phyloP scores from a whole-genome alignment of 164 flowering plant species.

The Chloranthus sessilifolius region DNA sequence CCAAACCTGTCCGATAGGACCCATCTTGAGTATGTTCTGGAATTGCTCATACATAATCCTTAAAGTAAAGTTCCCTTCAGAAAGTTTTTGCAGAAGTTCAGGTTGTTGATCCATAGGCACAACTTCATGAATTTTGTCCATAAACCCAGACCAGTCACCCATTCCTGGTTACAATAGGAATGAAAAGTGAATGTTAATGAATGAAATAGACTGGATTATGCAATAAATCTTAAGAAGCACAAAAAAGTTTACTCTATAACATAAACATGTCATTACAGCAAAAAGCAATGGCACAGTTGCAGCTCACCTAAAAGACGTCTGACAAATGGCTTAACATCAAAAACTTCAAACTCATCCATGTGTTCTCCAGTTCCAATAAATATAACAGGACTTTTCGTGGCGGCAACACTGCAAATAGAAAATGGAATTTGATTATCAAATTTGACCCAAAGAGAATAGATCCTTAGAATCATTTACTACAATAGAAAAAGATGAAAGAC shows the following conservation, averaged over 20 bases:
- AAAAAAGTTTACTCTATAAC: neutral
- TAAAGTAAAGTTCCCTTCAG: slow-evolving; percentile 87
- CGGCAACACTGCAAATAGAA: slow-evolving; percentile 72
- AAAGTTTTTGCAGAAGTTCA: slow-evolving; percentile 89
- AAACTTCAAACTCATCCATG: slow-evolving; percentile 99
- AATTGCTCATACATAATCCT: slow-evolving; percentile 96
- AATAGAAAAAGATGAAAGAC: too few species aligned
- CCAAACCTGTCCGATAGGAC: slow-evolving; percentile 91
- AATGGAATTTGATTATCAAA: too few species aligned
- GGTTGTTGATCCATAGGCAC: slow-evolving; percentile 99
- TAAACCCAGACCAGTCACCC: slow-evolving; percentile 99
- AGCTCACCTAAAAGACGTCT: slow-evolving; percentile 83
- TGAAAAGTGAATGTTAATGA: neutral
- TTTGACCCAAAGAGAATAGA: too few species aligned
- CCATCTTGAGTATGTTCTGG: slow-evolving; percentile 96
- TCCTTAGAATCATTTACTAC: too few species aligned
- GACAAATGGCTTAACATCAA: slow-evolving; percentile 98
- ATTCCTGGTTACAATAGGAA: slow-evolving; percentile 46
- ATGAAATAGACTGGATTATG: neutral
- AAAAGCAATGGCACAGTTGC: neutral
- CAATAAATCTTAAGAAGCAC: neutral
- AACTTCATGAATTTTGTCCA: slow-evolving; percentile 99
- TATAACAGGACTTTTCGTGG: slow-evolving; percentile 94
- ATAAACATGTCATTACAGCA: slow-evolving; percentile 2
- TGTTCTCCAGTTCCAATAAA: slow-evolving; percentile 99